These are phyloP conservation scores for Saturnispora sekii DNA, from an alignment of 805 yeast genomes.

Conservation along the genomic window DNA sequence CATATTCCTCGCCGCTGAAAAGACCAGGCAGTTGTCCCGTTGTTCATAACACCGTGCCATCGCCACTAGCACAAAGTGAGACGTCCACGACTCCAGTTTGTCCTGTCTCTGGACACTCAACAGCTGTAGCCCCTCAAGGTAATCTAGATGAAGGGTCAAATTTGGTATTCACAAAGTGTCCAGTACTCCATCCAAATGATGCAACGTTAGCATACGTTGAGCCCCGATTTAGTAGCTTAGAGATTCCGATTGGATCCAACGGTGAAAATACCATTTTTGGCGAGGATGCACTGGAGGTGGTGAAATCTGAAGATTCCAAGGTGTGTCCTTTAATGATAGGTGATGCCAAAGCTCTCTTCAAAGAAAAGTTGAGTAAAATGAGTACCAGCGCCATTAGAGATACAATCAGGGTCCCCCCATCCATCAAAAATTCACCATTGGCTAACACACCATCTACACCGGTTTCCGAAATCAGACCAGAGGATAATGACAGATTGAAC, in stretches of 20 bases:
- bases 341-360: constrained; percentile 31
- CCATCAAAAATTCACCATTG: constrained; percentile 4
- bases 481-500: constrained; percentile 12
- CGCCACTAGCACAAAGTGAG: background rate
- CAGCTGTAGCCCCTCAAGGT: background rate
- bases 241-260: constrained; percentile 1
- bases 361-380: constrained; percentile 27
- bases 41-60: background rate
- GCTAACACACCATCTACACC: constrained; percentile 13
- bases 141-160: constrained; percentile 1
- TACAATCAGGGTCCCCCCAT: constrained; percentile 8
- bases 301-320: constrained; percentile 27
- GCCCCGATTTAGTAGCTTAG: background rate
- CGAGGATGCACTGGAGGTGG: constrained; percentile 20
- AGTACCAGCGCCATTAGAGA: constrained; percentile 25
- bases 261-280: background rate
- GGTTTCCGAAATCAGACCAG: constrained; percentile 12
- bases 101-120: background rate
- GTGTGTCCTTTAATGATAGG: constrained; percentile 40
- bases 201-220: constrained; percentile 2
- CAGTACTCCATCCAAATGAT: constrained; percentile 22
- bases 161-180: constrained; percentile 19
- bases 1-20: background rate
- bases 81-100: background rate
- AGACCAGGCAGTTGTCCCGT: constrained; percentile 2